A percentile compares a stretch with the other conserved stretches of the same genome.
Conservation (phyloP, 23 red algal species). For the Gracilaria domingensis region DNA sequence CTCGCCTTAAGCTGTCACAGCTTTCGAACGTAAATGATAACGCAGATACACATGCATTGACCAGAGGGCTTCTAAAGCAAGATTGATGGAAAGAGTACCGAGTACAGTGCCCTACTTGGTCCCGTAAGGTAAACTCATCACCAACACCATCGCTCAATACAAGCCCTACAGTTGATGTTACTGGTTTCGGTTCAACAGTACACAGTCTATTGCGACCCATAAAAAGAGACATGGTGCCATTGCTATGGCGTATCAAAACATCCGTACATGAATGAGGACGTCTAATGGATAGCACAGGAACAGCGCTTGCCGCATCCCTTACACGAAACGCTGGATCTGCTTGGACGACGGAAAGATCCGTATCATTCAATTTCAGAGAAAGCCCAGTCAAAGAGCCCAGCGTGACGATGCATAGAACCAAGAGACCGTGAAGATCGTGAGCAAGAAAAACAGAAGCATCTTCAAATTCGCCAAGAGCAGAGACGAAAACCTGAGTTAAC, state of each 20-base stretch:
- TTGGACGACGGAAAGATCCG: background rate
- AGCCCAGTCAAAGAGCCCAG: constrained; percentile 41
- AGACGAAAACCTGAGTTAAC: constrained; percentile 30
- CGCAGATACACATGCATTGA: constrained; percentile 47
- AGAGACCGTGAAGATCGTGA: constrained; percentile 55
- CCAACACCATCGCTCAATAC: constrained; percentile 17
- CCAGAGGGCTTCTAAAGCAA: constrained; percentile 42
- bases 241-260: constrained; percentile 42
- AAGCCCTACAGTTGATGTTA: background rate
- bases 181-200: constrained; percentile 20
- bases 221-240: constrained; percentile 41
- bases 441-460: constrained; percentile 50
- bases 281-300: constrained; percentile 50
- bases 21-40: constrained; percentile 59
- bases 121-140: constrained; percentile 41
- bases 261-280: constrained; percentile 49
- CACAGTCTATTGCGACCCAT: constrained; percentile 63
- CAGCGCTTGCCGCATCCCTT: constrained; percentile 48
- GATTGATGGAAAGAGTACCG: constrained; percentile 28
- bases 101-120: background rate
- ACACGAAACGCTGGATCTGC: constrained; percentile 50
- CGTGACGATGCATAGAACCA: constrained; percentile 64
- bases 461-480: background rate
- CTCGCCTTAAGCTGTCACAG: constrained; percentile 18
- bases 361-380: constrained; percentile 26